Evolutionary conservation across 768 basidiomycete species (phyloP).

Genomic region (Cubamyces lactineus): DNA sequence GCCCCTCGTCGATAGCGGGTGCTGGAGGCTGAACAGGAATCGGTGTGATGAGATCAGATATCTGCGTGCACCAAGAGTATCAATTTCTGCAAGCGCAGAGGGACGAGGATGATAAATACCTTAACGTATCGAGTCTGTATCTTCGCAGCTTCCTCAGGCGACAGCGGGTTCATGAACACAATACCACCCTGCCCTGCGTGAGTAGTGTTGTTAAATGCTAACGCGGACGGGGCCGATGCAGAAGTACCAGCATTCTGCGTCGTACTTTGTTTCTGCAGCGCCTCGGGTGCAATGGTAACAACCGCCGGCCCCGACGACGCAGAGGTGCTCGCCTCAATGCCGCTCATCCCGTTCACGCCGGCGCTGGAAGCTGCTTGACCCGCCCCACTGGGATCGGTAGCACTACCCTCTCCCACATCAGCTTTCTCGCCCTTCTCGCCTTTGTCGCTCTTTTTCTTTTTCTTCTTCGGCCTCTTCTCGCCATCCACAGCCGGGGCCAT

Average conservation of each 20-base stretch:
- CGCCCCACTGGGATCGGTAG: background rate
- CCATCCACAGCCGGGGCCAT: background rate
- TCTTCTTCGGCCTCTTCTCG: slow-evolving; percentile 11
- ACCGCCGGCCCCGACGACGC: background rate
- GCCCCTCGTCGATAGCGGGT: no score
- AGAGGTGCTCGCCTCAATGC: background rate
- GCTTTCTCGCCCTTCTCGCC: slow-evolving; percentile 8
- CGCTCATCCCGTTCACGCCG: background rate
- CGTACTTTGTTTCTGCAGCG: background rate
- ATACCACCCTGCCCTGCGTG: slow-evolving; percentile 4
- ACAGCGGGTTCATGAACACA: slow-evolving; percentile 28
- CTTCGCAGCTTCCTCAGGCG: slow-evolving; percentile 16
- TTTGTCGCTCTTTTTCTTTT: slow-evolving; percentile 12
- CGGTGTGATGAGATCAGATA: background rate
- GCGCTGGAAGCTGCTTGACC: background rate
- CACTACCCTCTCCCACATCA: background rate
- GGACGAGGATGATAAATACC: background rate
- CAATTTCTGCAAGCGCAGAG: background rate
- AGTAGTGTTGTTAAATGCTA: slow-evolving; percentile 1
- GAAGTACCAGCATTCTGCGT: background rate
- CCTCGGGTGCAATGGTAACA: background rate
- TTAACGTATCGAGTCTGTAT: background rate
- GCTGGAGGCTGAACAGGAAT: background rate
- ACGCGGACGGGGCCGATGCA: background rate
- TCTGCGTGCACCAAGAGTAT: background rate